A percentile compares a stretch with the other conserved stretches of the same genome.
Evolutionary conservation across 331 rosid species (phyloP).

Genomic region (Stylosanthes scabra): DNA sequence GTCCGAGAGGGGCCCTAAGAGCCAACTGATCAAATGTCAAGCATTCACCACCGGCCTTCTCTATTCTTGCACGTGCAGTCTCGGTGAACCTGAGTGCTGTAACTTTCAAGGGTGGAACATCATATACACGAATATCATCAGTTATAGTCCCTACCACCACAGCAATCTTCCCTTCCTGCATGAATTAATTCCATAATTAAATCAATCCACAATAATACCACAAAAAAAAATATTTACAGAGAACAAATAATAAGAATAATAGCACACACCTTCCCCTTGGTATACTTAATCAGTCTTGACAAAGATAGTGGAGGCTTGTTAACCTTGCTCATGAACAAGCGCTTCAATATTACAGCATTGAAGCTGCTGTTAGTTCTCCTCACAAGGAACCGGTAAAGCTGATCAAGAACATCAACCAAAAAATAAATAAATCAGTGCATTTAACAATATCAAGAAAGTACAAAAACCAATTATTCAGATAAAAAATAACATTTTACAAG

Average conservation of each 20-base stretch:
- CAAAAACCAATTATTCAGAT: not conserved
- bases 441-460: not conserved
- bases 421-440: slow-evolving; percentile 35
- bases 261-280: slow-evolving; percentile 67
- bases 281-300: slow-evolving; percentile 70
- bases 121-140: slow-evolving; percentile 73
- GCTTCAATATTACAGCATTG: slow-evolving; percentile 81
- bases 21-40: slow-evolving; percentile 90
- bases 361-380: slow-evolving; percentile 86
- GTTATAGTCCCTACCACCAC: slow-evolving; percentile 80
- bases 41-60: slow-evolving; percentile 92
- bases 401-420: slow-evolving; percentile 30
- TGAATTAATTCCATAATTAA: not conserved
- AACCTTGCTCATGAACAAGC: slow-evolving; percentile 90
- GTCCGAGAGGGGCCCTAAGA: slow-evolving; percentile 82
- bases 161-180: slow-evolving; percentile 68
- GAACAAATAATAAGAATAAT: not conserved
- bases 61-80: slow-evolving; percentile 92
- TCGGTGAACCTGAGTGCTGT: slow-evolving; percentile 88
- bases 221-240: not conserved
- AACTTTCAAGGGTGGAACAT: slow-evolving; percentile 81
- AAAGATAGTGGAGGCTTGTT: slow-evolving; percentile 87
- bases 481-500: not conserved
- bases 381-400: slow-evolving; percentile 89
- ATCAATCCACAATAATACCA: not conserved